Percentiles rank a stretch among this genome's conserved stretches.
Evolutionary conservation across 1,139 yeast species (phyloP).

Genomic region (Suhomyces bokatorum): DNA sequence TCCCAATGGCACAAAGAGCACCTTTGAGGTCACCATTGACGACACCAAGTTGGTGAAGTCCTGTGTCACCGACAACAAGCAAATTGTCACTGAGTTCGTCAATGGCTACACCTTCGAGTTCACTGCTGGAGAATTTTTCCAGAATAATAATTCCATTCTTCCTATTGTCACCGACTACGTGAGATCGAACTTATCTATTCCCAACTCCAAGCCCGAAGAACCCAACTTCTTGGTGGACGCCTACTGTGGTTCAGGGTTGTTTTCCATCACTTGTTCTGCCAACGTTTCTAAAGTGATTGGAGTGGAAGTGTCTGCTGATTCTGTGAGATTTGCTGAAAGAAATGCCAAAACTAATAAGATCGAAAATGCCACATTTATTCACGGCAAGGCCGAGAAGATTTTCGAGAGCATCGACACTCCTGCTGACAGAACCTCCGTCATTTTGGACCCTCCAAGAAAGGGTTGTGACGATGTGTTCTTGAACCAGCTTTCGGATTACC

Average conservation of each 20-base stretch:
- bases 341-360: constrained; percentile 79
- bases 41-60: constrained; percentile 39
- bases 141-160: constrained; percentile 88
- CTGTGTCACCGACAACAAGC: constrained; percentile 70
- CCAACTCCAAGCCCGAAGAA: constrained; percentile 37
- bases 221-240: constrained; percentile 82
- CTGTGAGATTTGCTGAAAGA: constrained; percentile 80
- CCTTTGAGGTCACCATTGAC: constrained; percentile 23
- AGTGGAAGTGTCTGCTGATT: constrained; percentile 91
- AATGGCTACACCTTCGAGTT: constrained; percentile 77
- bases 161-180: constrained; percentile 83
- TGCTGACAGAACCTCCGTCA: constrained; percentile 75
- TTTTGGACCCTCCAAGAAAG: constrained; percentile 95
- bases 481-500: constrained; percentile 77
- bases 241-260: constrained; percentile 95
- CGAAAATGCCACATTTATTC: constrained; percentile 76
- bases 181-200: constrained; percentile 59
- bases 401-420: constrained; percentile 77
- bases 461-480: constrained; percentile 91
- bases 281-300: constrained; percentile 85
- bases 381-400: constrained; percentile 89
- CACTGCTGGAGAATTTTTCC: constrained; percentile 94
- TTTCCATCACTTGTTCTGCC: constrained; percentile 80
- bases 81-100: constrained; percentile 77
- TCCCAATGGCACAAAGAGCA: constrained; percentile 32